Evolutionary conservation across 192 early-diverging fungal species (phyloP).

Genomic region (Coemansia sp.): DNA sequence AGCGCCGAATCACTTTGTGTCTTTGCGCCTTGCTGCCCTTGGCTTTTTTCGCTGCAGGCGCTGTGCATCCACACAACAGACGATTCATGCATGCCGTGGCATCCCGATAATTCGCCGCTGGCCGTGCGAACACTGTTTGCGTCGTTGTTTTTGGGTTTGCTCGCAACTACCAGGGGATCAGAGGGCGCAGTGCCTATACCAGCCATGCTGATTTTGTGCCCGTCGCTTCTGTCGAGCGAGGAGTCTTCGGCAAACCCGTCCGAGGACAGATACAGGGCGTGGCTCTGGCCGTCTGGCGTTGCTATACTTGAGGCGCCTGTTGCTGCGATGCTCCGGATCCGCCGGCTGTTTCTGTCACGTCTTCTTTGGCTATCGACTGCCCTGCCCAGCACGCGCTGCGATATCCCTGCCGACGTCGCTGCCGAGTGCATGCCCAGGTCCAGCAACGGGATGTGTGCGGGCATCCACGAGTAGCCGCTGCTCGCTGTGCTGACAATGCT

Average conservation of each 20-base stretch:
- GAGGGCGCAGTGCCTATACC: background rate
- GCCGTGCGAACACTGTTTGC: background rate
- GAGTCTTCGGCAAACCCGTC: background rate
- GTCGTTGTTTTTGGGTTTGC: background rate
- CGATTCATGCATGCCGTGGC: constrained; percentile 23
- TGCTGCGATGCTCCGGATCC: constrained; percentile 44
- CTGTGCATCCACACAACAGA: constrained; percentile 45
- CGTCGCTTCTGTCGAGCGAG: background rate
- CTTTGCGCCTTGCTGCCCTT: background rate
- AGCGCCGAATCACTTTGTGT: background rate
- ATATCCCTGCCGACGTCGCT: background rate
- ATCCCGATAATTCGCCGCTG: background rate
- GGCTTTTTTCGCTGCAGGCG: background rate
- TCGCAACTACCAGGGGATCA: background rate
- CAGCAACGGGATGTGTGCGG: background rate
- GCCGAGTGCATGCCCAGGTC: background rate
- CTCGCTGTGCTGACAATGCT: constrained; percentile 1
- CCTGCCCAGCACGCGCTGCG: constrained; percentile 2
- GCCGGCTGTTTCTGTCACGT: background rate
- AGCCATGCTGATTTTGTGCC: background rate
- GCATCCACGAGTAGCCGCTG: background rate
- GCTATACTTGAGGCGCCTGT: constrained; percentile 14
- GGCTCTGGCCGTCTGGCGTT: background rate
- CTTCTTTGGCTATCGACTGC: background rate
- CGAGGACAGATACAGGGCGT: background rate